phyloP scores from a whole-genome alignment of 495 filamentous ascomycete species.

The Choiromyces venosus region DNA sequence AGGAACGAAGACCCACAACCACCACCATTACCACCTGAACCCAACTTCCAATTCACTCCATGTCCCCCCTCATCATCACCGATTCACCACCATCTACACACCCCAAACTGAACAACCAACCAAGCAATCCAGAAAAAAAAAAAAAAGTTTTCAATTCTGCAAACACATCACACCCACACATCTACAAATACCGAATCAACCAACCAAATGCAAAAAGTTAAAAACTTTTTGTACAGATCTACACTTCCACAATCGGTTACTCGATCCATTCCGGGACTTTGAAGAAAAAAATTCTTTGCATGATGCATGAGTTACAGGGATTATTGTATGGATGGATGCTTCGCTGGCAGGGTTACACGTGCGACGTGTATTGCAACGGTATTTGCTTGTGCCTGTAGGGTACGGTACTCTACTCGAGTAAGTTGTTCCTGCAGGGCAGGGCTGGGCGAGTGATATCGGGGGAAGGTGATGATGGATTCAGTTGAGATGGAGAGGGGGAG shows the following conservation, averaged over 20 bases:
- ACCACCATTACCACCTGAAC: neutral
- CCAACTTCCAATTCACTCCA: neutral
- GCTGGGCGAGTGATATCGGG: neutral
- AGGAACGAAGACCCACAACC: neutral
- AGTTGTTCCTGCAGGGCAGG: neutral
- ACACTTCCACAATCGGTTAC: neutral
- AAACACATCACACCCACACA: neutral
- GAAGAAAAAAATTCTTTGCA: no score
- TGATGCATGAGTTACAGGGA: neutral
- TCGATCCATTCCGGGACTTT: neutral
- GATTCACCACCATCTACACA: neutral
- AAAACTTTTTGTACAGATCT: neutral
- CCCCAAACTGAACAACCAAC: neutral
- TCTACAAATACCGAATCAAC: neutral
- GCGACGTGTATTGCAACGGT: neutral
- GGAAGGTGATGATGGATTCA: neutral
- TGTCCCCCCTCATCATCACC: neutral
- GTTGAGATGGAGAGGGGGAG: neutral
- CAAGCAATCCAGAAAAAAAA: neutral
- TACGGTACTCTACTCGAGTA: neutral
- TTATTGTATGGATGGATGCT: neutral
- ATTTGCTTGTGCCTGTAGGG: neutral
- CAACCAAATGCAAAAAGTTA: no score
- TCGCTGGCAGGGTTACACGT: conserved; percentile 2
- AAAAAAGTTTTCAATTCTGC: neutral